A percentile compares a stretch with the other conserved stretches of the same genome.
Conservation (phyloP, 805 yeast species). For the Candida pseudoglaebosa region DNA sequence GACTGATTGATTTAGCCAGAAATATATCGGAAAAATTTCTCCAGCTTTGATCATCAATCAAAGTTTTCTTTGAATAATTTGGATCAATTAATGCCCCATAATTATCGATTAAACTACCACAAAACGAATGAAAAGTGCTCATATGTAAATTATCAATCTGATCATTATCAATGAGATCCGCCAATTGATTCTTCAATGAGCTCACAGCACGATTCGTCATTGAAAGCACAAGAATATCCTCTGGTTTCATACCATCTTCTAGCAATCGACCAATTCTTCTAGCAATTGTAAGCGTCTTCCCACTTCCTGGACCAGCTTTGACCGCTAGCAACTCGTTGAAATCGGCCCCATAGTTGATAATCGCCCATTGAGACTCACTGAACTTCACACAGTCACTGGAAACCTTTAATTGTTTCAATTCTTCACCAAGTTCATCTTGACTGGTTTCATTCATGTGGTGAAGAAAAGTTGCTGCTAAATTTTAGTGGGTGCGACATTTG, state of each 20-base stretch:
- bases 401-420: background rate
- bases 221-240: constrained; percentile 57
- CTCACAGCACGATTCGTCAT: constrained; percentile 69
- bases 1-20: constrained; percentile 29
- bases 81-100: constrained; percentile 19
- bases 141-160: constrained; percentile 35
- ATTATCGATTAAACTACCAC: constrained; percentile 45
- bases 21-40: constrained; percentile 28
- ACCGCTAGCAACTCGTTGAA: constrained; percentile 45
- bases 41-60: constrained; percentile 59
- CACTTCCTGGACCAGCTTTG: constrained; percentile 72
- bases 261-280: constrained; percentile 50
- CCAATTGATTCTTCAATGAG: constrained; percentile 34
- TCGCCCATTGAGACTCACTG: constrained; percentile 44
- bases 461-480: background rate
- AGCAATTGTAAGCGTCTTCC: constrained; percentile 61
- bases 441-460: background rate
- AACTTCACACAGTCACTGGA: background rate
- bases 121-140: constrained; percentile 62
- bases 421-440: background rate
- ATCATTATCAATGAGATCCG: constrained; percentile 27
- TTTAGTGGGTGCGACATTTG: constrained; percentile 3
- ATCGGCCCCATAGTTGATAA: constrained; percentile 39
- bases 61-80: constrained; percentile 12
- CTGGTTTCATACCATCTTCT: constrained; percentile 38